Percentiles rank a stretch among this genome's conserved stretches.
Evolutionary conservation across 345 rosid species (phyloP).

Genomic region (Arabidopsis suecica): DNA sequence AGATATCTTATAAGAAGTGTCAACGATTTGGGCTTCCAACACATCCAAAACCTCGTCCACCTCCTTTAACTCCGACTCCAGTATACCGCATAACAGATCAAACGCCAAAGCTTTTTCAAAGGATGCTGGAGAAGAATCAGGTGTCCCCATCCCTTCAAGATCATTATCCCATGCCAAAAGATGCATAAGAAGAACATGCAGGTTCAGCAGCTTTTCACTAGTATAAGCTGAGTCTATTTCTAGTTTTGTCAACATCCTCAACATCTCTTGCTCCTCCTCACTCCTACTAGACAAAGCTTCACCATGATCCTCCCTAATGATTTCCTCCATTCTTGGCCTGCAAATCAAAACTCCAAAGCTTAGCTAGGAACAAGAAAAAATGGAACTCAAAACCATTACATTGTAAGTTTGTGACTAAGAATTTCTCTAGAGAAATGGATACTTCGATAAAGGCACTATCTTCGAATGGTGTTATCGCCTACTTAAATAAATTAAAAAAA

Average conservation of each 20-base stretch:
- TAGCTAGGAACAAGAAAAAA: conserved; percentile 1
- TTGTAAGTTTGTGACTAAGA: neutral
- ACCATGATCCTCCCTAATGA: conserved; percentile 6
- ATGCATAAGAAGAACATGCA: conserved; percentile 77
- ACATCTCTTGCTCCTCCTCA: conserved; percentile 48
- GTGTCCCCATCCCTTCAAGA: conserved; percentile 53
- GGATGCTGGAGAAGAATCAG: conserved; percentile 51
- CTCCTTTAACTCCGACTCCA: conserved; percentile 82
- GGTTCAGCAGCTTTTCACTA: conserved; percentile 66
- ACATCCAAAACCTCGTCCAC: conserved; percentile 69
- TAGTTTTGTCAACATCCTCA: conserved; percentile 52
- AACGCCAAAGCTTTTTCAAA: conserved; percentile 71
- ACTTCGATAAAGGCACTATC: neutral
- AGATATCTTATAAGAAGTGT: conserved; percentile 66
- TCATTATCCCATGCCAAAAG: conserved; percentile 72
- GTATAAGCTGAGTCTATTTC: conserved; percentile 61
- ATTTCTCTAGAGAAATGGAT: neutral
- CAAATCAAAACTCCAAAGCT: neutral
- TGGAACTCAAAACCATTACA: neutral
- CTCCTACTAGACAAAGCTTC: conserved; percentile 42
- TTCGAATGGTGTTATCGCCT: neutral
- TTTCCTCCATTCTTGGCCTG: conserved; percentile 27
- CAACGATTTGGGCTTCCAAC: conserved; percentile 66
- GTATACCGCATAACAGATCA: conserved; percentile 72
- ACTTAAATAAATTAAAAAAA: no score